A percentile compares a stretch with the other conserved stretches of the same genome.
These are phyloP conservation scores for Sugiyamaella americana DNA, from an alignment of 805 yeast genomes.

Conservation along the genomic window DNA sequence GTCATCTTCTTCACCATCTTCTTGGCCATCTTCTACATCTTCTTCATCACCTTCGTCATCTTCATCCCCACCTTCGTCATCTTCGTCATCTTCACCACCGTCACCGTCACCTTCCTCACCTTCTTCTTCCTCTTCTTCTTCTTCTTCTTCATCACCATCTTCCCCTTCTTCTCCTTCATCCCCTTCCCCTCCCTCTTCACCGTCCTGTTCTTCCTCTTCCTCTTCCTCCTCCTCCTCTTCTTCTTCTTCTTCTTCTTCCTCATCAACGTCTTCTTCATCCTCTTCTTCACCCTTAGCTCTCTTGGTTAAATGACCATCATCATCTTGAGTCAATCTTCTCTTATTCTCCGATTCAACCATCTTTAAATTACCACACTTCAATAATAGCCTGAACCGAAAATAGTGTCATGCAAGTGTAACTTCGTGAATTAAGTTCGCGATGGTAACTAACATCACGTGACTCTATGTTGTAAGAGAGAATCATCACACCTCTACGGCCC, in stretches of 20 bases:
- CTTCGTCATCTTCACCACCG: constrained; percentile 8
- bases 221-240: constrained; percentile 10
- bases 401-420: too few species aligned
- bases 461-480: too few species aligned
- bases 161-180: constrained; percentile 14
- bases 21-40: constrained; percentile 11
- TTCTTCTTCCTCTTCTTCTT: constrained; percentile 26
- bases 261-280: constrained; percentile 8
- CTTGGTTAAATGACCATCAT: constrained; percentile 1
- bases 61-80: constrained; percentile 11
- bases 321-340: constrained; percentile 1
- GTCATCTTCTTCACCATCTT: constrained; percentile 14
- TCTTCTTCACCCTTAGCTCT: constrained; percentile 3
- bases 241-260: constrained; percentile 13
- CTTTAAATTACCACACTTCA: not conserved
- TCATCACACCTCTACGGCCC: too few species aligned
- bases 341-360: constrained; percentile 1
- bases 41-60: constrained; percentile 9
- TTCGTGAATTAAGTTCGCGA: too few species aligned
- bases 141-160: constrained; percentile 27
- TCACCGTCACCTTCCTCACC: constrained; percentile 23
- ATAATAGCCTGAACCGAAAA: too few species aligned
- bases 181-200: constrained; percentile 15
- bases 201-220: constrained; percentile 11
- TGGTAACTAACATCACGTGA: too few species aligned